Base-by-base conservation (phyloP, 192 early-diverging fungal genomes). In the Jimgerdemannia lactiflua region DNA sequence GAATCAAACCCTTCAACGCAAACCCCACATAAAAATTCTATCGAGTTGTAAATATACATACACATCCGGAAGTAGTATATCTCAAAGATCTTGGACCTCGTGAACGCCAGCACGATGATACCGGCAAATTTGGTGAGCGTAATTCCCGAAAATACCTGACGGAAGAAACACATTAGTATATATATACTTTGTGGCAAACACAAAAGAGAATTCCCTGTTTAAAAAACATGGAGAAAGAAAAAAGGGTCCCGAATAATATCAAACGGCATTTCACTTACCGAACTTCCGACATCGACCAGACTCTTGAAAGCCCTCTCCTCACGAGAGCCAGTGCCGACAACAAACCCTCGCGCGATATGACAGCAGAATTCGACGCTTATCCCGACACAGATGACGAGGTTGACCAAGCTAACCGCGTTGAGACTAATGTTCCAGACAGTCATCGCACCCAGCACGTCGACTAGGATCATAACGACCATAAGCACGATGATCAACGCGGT, bases 1-100 rank as follows among this genome's bases (percentile, higher is more conserved):
- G 29, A 29, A 29, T 29, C 29, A 29, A n/a, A 29, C 29, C 29
- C 29, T 29, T 29, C 29, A 29, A 29, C 29, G 29, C 29, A 29
- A 29, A 29, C 29, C 29, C 29, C 29, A 1, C 29, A 29, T 29
- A 29, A 29, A 29, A 29, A 29, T 0, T 29, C 29, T 29, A 29
- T 29, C 29, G 29, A 29, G 29, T 29, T 20, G 9, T 41, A 68
- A 64, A 4, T 11, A 42, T 29, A 71, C 77, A 79, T 79, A 83
- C 81, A 91, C 89, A 91, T 90, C 64, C 88, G 75, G 77, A 91
- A 91, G 71, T 91, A 91, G 70, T 89, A 91, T 18, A 90, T 82
- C 75, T 90, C 87, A 80, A 91, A 91, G 41, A 91, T 91, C 74
- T 90, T 89, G 65, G 89, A 90, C 41, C 84, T 74, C 29, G 90